A percentile compares a stretch with the other conserved stretches of the same genome.
Evolutionary conservation across 345 rosid species (phyloP).

Genomic region (Noccaea bulbosa): DNA sequence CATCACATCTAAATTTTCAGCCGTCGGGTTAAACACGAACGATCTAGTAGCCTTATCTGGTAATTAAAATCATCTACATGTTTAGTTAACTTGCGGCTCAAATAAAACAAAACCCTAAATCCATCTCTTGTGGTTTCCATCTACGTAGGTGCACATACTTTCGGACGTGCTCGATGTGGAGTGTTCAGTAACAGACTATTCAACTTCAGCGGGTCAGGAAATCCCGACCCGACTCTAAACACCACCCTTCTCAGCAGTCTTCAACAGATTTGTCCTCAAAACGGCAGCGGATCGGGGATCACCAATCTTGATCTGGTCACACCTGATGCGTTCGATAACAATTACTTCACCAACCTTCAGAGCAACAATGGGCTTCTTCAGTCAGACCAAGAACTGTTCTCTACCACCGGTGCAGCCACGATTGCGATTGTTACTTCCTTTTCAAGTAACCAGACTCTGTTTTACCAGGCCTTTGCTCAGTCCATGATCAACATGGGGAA

Average conservation of each 20-base stretch:
- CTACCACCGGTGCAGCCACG: conserved; percentile 53
- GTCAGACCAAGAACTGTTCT: conserved; percentile 64
- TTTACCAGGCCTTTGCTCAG: conserved; percentile 56
- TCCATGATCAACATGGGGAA: conserved; percentile 80
- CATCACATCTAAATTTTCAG: conserved; percentile 40
- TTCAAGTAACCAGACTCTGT: conserved; percentile 50
- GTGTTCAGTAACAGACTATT: conserved; percentile 48
- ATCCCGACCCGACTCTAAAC: conserved; percentile 60
- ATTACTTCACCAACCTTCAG: conserved; percentile 59
- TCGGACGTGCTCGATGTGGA: conserved; percentile 58
- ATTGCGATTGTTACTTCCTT: conserved; percentile 47
- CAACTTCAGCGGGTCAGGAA: conserved; percentile 50
- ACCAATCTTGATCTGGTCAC: conserved; percentile 55
- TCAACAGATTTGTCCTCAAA: conserved; percentile 54
- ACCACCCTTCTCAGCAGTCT: conserved; percentile 48
- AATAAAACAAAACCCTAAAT: conserved; percentile 2
- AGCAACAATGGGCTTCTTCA: conserved; percentile 54
- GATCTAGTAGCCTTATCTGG: conserved; percentile 44
- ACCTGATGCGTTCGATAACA: conserved; percentile 55
- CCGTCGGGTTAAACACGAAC: conserved; percentile 41
- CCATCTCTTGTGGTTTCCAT: neutral
- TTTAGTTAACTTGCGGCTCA: conserved; percentile 2
- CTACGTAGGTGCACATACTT: conserved; percentile 63
- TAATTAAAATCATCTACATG: conserved; percentile 14
- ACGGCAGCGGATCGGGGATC: conserved; percentile 44